Evolutionary conservation across 768 basidiomycete genomes (phyloP), one percentile per base, ranked within the genome.

Genomic region (Serendipita sp.): DNA sequence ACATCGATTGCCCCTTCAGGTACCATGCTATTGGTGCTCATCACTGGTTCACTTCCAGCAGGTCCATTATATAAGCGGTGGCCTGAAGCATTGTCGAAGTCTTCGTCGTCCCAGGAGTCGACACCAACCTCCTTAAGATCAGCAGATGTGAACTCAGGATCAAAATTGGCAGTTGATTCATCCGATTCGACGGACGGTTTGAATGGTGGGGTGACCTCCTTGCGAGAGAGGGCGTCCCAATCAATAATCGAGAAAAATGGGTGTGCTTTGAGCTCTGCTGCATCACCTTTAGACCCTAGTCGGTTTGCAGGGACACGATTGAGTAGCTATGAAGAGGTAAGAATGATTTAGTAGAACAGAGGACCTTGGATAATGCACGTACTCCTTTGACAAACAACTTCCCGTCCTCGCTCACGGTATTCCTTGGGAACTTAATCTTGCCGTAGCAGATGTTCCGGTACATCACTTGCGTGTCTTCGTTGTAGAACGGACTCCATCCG

Each of bases 301-400:
- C 96, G 91, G 70, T 97, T 91, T 68, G 91, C 93, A n/a, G 96
- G 96, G 73, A 98, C 98, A 65, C 96, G 85, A 75, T 98, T 98
- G 53, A 99, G 81, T 64, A 99, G 86, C 95, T 98, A 33, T 40
- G 29, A 34, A 44, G 44, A 18, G 33, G 33, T 62, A 65, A 63
- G 64, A 68, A 65, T 67, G 34, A 62, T 67, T 40, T 66, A 52
- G 67, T 63, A 55, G 55, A 68, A 66, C 64, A 62, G 66, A 55
- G 31, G 27, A 53, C 46, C 65, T 23, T 53, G 63, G 67, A 43
- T 60, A 40, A 8, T 33, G 31, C 6, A 83, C 91, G 77, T 69
- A 97, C 94, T 67, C 91, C 92, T 76, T 98, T 98, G 70, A 99
- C 96, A 69, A 98, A 99, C 76, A 94, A 88, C 76, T 99, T 99